Conservation (phyloP, 1,284 basidiomycete genomes). For the Gomphus bonarii region DNA sequence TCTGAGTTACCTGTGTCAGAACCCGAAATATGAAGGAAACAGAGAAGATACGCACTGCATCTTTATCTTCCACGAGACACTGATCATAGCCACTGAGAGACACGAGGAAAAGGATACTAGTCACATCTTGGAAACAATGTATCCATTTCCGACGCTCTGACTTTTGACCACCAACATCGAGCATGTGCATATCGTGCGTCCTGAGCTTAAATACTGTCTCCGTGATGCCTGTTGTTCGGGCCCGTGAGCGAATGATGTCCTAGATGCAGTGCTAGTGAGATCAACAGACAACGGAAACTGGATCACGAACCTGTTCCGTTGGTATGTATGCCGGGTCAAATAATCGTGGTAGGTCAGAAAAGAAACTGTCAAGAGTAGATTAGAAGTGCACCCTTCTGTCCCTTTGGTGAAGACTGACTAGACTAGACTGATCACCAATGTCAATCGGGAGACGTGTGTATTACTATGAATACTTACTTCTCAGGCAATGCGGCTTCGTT, state of each 20-base stretch:
- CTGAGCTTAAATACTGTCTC: constrained; percentile 77
- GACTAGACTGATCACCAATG: constrained; percentile 11
- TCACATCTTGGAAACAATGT: constrained; percentile 79
- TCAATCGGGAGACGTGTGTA: constrained; percentile 4
- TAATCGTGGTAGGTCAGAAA: constrained; percentile 67
- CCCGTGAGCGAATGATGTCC: constrained; percentile 79
- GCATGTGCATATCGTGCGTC: constrained; percentile 75
- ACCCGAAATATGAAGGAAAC: not conserved
- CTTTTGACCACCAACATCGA: constrained; percentile 87
- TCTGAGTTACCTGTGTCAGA: constrained; percentile 34
- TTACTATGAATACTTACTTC: constrained; percentile 44
- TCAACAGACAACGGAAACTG: not conserved
- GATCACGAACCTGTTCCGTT: constrained; percentile 42
- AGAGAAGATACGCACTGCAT: constrained; percentile 50
- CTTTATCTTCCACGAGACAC: constrained; percentile 87
- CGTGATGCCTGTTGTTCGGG: constrained; percentile 89
- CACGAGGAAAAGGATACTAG: constrained; percentile 80
- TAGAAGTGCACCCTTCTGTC: constrained; percentile 30
- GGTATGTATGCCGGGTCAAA: constrained; percentile 67
- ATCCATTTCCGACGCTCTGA: constrained; percentile 87
- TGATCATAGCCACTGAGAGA: constrained; percentile 87
- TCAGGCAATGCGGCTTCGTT: constrained; percentile 86
- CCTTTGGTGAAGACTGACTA: constrained; percentile 7
- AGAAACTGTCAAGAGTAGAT: constrained; percentile 39
- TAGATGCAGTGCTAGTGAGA: constrained; percentile 4